Conservation (phyloP, 352 stramenopile species). For the Salisapilia sapeloensis region DNA sequence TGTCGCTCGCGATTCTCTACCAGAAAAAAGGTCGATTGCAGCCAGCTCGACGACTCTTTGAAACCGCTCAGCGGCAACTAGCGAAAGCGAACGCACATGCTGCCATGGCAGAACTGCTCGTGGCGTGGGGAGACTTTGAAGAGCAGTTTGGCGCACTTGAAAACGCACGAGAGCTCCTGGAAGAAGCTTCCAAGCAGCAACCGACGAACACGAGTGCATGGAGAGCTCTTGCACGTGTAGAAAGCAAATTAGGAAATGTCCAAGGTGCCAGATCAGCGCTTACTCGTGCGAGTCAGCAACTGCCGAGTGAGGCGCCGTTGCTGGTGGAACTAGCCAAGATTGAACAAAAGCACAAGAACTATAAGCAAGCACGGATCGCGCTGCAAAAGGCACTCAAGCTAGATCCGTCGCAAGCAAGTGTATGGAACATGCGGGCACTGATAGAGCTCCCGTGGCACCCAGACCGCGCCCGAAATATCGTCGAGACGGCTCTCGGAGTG, state of each 20-base stretch:
- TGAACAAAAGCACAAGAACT: conserved; percentile 52
- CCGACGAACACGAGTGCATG: conserved; percentile 47
- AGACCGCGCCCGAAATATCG: conserved; percentile 46
- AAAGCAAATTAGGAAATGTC: conserved; percentile 35
- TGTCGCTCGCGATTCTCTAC: conserved; percentile 53
- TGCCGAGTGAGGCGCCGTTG: conserved; percentile 44
- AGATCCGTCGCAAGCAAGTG: conserved; percentile 31
- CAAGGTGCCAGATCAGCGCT: conserved; percentile 49
- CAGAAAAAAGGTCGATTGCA: conserved; percentile 25
- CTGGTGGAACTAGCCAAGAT: conserved; percentile 69
- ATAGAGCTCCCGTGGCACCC: conserved; percentile 49
- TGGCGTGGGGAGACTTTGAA: conserved; percentile 62
- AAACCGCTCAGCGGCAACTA: conserved; percentile 30
- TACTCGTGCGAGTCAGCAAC: conserved; percentile 40
- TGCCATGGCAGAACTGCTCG: conserved; percentile 32
- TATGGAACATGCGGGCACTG: conserved; percentile 73
- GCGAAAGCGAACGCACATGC: conserved; percentile 13
- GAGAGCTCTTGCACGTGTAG: conserved; percentile 44
- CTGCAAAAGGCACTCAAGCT: conserved; percentile 64
- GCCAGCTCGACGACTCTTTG: conserved; percentile 40
- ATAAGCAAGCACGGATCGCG: conserved; percentile 27
- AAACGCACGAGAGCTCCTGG: conserved; percentile 54
- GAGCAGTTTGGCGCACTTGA: conserved; percentile 47
- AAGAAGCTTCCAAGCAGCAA: conserved; percentile 51
- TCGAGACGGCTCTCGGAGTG: conserved; percentile 47